phyloP scores from a whole-genome alignment of 83 land plant species.

The Picea engelmannii region DNA sequence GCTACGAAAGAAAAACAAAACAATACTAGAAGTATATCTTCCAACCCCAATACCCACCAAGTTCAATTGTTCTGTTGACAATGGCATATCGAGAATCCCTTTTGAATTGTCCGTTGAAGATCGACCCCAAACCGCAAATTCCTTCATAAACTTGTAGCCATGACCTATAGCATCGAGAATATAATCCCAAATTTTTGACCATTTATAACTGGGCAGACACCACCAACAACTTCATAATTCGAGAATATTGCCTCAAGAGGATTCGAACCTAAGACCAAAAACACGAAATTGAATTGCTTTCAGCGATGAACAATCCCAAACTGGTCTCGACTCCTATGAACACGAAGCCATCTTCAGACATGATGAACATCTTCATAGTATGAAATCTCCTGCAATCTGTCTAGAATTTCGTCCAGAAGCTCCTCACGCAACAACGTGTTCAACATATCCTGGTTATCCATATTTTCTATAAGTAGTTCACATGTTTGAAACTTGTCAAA shows the following conservation, averaged over 20 bases:
- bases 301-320: constrained; percentile 46
- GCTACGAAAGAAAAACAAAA: no score
- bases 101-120: no score
- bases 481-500: not conserved
- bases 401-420: constrained; percentile 50
- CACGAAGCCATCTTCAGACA: constrained; percentile 30
- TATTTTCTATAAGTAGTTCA: not conserved
- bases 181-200: constrained; percentile 10
- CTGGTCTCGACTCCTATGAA: constrained; percentile 50
- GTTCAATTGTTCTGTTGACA: no score
- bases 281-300: not conserved
- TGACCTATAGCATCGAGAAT: constrained; percentile 17
- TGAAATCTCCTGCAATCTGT: constrained; percentile 33
- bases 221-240: constrained; percentile 41
- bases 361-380: not conserved
- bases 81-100: no score
- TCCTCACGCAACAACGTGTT: constrained; percentile 52
- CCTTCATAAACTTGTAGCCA: constrained; percentile 11
- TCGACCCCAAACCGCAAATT: not conserved
- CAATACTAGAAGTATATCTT: no score
- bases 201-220: not conserved
- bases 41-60: not conserved
- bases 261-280: constrained; percentile 9
- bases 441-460: constrained; percentile 24
- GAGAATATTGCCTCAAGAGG: constrained; percentile 39